phyloP scores from a whole-genome alignment of 2,329 filamentous ascomycete species.

The Fusarium cyanostomum region DNA sequence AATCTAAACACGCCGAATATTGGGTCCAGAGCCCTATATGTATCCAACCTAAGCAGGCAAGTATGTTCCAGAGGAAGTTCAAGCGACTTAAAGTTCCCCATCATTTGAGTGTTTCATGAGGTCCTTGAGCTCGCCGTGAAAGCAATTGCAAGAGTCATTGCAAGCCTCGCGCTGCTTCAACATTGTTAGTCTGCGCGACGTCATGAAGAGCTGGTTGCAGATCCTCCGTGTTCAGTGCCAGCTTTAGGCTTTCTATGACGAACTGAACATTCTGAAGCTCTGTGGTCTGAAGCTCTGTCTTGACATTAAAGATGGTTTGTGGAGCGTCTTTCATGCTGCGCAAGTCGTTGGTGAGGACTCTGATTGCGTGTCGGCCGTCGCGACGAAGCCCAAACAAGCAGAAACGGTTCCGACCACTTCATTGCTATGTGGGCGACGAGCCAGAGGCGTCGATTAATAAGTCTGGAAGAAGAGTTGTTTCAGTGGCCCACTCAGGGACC shows the following conservation, averaged over 20 bases:
- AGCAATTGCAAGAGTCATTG: accelerated
- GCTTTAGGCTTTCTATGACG: neutral
- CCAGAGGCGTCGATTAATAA: too few species aligned
- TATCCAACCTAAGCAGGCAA: too few species aligned
- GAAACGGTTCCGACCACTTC: neutral
- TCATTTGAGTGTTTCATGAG: neutral
- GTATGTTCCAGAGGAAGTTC: too few species aligned
- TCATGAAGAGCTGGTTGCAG: neutral
- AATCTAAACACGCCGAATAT: neutral
- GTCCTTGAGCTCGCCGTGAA: neutral
- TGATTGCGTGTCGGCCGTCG: neutral
- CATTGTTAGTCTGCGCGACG: neutral
- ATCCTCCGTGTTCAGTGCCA: neutral
- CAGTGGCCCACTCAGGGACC: too few species aligned
- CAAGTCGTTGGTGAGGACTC: neutral
- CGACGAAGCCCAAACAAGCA: neutral
- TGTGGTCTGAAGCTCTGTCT: neutral
- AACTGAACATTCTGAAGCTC: neutral
- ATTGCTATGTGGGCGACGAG: too few species aligned
- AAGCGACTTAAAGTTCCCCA: too few species aligned
- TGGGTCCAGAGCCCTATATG: too few species aligned
- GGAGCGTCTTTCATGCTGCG: neutral
- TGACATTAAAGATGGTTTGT: neutral
- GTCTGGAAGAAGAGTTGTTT: too few species aligned
- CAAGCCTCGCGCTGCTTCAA: neutral